Base-by-base conservation (phyloP, 2,329 filamentous ascomycete genomes). In the Talaromyces sp. region DNA sequence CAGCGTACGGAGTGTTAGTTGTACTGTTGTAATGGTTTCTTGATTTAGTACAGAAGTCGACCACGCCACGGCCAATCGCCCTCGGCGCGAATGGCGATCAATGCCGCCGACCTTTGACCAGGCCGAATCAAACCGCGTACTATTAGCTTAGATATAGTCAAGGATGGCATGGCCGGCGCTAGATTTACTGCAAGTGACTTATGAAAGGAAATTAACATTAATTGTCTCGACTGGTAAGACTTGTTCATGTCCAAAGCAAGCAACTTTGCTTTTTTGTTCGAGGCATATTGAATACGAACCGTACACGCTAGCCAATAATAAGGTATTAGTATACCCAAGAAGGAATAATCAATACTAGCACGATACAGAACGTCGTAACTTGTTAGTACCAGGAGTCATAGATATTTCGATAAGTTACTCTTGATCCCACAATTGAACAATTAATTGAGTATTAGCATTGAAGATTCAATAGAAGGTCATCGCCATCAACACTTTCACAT, bases 281-380 rank as follows among this genome's bases (percentile, higher is more conserved):
- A 36, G 15, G 19, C 51, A 19, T 29, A 40, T n/a, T 7, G 36
- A 40, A 59, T 40, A 59, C 56, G 27, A 31, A 27, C 36, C 11
- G 36, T n/a, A n/a, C 36, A 59, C 38, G 56, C 56, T 59, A 59
- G 22, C 56, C 56, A 59, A 45, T 59, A 43, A 59, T 43, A 43
- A 45, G 56, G 36, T 19, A 59, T 17, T 59, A 59, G 56, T 59
- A 59, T 59, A 59, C 56, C 56, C 5, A 38, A 58, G n/a, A 13
- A 34, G 53, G 53, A 58, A 19, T 58, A 58, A 40, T 43, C 13
- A 29, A 43, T 58, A n/a, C 38, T 59, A 59, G 56, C 53, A 17
- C 31, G 31, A 31, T 56, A 36, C 53, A 54, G 13, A 27, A 27
- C 13, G 7, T 25, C 11, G n/a, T 38, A 58, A 58, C n/a, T n/a